These are phyloP conservation scores for Triticum monococcum DNA, from an alignment of 176 grass and related monocot genomes.

Conservation along the genomic window DNA sequence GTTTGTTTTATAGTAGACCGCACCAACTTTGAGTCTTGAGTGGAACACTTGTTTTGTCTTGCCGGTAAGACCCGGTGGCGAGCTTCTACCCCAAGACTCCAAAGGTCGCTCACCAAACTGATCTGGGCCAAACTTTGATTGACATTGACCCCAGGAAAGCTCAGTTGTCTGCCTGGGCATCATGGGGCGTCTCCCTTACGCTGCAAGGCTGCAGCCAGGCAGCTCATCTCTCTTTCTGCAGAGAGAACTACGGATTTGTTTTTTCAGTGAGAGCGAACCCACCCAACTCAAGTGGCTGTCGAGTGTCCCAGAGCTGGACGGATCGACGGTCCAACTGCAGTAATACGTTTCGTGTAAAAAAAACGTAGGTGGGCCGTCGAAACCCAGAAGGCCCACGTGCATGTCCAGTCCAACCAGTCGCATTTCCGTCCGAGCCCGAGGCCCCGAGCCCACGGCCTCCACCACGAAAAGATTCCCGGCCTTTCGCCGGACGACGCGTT, in stretches of 20 bases:
- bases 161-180: neutral
- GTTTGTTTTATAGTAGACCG: neutral
- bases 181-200: neutral
- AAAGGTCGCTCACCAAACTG: constrained; percentile 4
- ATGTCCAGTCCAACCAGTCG: too few relatives aligned
- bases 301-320: neutral
- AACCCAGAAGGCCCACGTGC: neutral
- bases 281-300: constrained; percentile 3
- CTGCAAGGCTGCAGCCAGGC: neutral
- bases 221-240: neutral
- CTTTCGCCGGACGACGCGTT: too few relatives aligned
- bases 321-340: neutral
- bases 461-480: neutral
- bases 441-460: neutral
- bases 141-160: neutral
- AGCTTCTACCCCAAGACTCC: neutral
- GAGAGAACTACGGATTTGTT: neutral
- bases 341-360: neutral
- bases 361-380: neutral
- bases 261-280: neutral
- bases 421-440: neutral
- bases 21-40: neutral
- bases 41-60: neutral
- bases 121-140: neutral
- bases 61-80: neutral